A percentile compares a stretch with the other conserved stretches of the same genome.
Conservation (phyloP, 352 stramenopile species). For the Phytophthora europaea region DNA sequence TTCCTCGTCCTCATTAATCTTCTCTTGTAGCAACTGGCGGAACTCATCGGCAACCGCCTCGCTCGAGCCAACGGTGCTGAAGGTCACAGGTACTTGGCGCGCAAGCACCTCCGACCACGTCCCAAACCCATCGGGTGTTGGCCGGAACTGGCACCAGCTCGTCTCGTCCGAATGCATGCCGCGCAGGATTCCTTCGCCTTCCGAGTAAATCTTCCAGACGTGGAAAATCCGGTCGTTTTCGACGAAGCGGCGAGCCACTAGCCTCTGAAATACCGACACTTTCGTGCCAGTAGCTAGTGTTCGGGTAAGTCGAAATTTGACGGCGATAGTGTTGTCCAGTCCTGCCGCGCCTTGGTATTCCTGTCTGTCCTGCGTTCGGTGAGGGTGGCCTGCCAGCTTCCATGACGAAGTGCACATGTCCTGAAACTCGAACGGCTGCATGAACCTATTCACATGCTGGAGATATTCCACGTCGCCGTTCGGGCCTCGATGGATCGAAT, state of each 20-base stretch:
- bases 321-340: not conserved
- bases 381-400: not conserved
- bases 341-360: not conserved
- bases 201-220: conserved; percentile 14
- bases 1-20: too few species aligned
- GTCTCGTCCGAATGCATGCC: conserved; percentile 15
- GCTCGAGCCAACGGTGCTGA: too few species aligned
- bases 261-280: conserved; percentile 10
- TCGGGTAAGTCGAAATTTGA: conserved; percentile 12
- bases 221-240: conserved; percentile 2
- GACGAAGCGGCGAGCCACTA: conserved; percentile 11
- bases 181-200: conserved; percentile 13
- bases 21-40: too few species aligned
- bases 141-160: conserved; percentile 8
- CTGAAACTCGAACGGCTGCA: conserved; percentile 10
- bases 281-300: not conserved
- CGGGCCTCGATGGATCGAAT: conserved; percentile 3
- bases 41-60: too few species aligned
- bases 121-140: not conserved
- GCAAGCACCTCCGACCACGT: too few species aligned
- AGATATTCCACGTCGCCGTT: conserved; percentile 16
- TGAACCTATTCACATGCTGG: conserved; percentile 8
- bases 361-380: conserved; percentile 8
- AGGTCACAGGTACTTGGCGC: too few species aligned
- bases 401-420: not conserved